A percentile compares a stretch with the other conserved stretches of the same genome.
Conservation (phyloP, 139 green algal species). For the Picochlorum costavermella region DNA sequence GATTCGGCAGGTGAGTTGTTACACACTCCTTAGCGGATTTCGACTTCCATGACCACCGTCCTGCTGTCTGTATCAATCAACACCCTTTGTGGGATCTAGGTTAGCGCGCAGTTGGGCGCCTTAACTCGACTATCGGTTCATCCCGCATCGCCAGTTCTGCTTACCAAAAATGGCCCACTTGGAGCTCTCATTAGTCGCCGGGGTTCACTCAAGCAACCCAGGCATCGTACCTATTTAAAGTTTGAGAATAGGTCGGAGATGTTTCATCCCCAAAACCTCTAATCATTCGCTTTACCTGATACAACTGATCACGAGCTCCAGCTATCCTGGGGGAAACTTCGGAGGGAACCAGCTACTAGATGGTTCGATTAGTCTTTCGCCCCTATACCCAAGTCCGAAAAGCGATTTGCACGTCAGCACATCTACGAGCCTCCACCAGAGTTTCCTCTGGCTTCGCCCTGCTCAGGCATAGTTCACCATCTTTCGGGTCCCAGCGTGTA, state of each 20-base stretch:
- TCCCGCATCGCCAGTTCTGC: constrained; percentile 93
- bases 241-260: constrained; percentile 90
- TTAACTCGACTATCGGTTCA: constrained; percentile 88
- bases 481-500: constrained; percentile 84
- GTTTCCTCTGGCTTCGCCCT: constrained; percentile 89
- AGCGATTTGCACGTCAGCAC: constrained; percentile 96
- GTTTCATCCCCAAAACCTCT: constrained; percentile 76
- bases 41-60: constrained; percentile 96
- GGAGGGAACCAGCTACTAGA: constrained; percentile 93
- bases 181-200: constrained; percentile 70
- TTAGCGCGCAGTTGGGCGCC: constrained; percentile 83
- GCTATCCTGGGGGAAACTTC: constrained; percentile 92
- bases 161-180: constrained; percentile 94
- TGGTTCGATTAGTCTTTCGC: constrained; percentile 98
- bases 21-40: constrained; percentile 97
- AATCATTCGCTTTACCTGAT: constrained; percentile 92
- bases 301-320: constrained; percentile 73
- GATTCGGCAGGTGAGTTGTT: constrained; percentile 97
- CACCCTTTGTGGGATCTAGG: constrained; percentile 91
- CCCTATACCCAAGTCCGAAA: constrained; percentile 92
- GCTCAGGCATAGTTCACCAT: constrained; percentile 91
- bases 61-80: constrained; percentile 91
- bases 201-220: constrained; percentile 77
- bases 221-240: constrained; percentile 86
- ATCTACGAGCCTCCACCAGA: constrained; percentile 87